Evolutionary conservation across 768 basidiomycete genomes (phyloP).

Genomic region (Pholiota molesta): DNA sequence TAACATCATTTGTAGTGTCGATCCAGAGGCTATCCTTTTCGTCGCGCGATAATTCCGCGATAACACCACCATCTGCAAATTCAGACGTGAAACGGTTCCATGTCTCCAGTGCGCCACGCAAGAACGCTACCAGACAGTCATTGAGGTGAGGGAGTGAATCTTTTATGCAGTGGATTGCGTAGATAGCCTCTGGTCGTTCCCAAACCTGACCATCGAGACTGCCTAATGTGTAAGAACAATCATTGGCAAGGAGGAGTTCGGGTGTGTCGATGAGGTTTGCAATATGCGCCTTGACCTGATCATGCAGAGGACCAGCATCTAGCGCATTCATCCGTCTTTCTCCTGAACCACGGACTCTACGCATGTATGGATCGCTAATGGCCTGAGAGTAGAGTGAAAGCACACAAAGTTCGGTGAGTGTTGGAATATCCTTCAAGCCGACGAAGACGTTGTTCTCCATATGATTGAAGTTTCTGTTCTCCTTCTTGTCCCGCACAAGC

Average conservation of each 20-base stretch:
- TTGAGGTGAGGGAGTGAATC: conserved; percentile 18
- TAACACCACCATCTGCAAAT: conserved; percentile 14
- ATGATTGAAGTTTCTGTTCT: no score
- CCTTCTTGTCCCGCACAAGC: no score
- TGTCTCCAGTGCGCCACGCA: conserved; percentile 21
- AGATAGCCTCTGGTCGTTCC: conserved; percentile 23
- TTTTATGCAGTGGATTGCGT: no score
- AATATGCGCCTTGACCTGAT: conserved; percentile 18
- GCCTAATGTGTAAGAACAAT: conserved; percentile 12
- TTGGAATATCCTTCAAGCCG: not conserved
- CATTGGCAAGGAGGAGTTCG: conserved; percentile 19
- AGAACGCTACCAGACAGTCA: conserved; percentile 19
- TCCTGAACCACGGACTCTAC: conserved; percentile 11
- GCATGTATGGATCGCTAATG: conserved; percentile 31
- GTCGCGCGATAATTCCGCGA: conserved; percentile 6
- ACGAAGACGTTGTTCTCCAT: no score
- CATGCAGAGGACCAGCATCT: conserved; percentile 27
- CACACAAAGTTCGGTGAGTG: conserved; percentile 27
- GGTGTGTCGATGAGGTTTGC: conserved; percentile 22
- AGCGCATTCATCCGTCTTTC: conserved; percentile 23
- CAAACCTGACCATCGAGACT: conserved; percentile 27
- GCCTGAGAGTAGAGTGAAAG: conserved; percentile 27
- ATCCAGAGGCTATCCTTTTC: conserved; percentile 14
- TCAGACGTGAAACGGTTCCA: conserved; percentile 18
- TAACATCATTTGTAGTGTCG: conserved; percentile 22